Conservation (phyloP, 352 stramenopile species). For the Phytophthora cryptogea region DNA sequence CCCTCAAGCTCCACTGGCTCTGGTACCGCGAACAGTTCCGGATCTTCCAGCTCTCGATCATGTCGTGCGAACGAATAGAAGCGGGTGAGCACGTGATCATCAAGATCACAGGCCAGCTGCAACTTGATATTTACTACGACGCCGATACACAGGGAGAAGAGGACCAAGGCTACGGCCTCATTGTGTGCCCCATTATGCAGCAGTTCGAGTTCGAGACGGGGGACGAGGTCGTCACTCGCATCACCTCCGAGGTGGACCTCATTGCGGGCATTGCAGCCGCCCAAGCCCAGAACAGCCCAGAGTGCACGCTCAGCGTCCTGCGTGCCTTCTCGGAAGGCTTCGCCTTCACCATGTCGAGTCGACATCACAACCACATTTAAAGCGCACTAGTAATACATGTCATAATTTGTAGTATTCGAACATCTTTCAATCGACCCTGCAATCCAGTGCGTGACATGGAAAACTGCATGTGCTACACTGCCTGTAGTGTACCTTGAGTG, state of each 20-base stretch:
- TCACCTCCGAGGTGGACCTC: conserved; percentile 59
- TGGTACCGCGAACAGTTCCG: conserved; percentile 53
- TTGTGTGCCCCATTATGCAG: conserved; percentile 43
- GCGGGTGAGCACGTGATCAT: conserved; percentile 43
- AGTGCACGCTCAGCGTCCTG: conserved; percentile 33
- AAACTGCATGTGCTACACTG: too few species aligned
- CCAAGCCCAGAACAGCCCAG: conserved; percentile 22
- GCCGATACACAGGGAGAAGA: conserved; percentile 6
- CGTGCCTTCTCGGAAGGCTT: conserved; percentile 17
- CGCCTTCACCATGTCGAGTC: conserved; percentile 25
- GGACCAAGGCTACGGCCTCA: conserved; percentile 18
- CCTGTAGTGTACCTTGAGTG: too few species aligned
- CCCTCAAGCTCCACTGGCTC: conserved; percentile 44
- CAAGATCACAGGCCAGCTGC: conserved; percentile 30
- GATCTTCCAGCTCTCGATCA: conserved; percentile 41
- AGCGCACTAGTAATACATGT: conserved; percentile 10
- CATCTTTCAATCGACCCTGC: not conserved
- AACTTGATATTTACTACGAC: conserved; percentile 25
- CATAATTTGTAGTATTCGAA: not conserved
- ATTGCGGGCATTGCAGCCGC: conserved; percentile 27
- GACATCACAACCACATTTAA: conserved; percentile 9
- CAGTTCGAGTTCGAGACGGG: conserved; percentile 49
- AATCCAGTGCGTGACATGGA: too few species aligned
- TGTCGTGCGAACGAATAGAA: conserved; percentile 37
- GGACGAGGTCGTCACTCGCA: conserved; percentile 32